These are phyloP conservation scores for Boletellus sp. DNA, from an alignment of 768 basidiomycete genomes.

Conservation along the genomic window DNA sequence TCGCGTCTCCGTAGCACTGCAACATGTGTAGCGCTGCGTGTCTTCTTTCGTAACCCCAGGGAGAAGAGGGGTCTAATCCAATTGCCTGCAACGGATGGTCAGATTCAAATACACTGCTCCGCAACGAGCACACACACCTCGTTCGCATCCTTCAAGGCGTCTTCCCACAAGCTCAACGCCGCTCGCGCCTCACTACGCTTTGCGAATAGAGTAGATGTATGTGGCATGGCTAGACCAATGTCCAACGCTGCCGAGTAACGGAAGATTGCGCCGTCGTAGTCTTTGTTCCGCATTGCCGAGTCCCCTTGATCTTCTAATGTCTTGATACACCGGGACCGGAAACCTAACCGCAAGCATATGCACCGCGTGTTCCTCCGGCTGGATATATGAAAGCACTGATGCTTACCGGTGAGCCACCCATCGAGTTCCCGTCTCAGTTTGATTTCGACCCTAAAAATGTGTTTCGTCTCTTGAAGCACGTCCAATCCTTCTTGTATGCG, in stretches of 20 bases:
- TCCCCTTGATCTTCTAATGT: constrained; percentile 11
- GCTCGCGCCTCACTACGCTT: constrained; percentile 14
- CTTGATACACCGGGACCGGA: constrained; percentile 5
- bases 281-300: background rate
- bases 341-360: background rate
- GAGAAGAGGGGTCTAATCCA: constrained; percentile 8
- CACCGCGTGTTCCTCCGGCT: background rate
- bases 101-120: no score
- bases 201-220: background rate
- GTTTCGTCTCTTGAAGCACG: constrained; percentile 2
- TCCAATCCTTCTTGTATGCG: background rate
- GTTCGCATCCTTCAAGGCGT: constrained; percentile 14
- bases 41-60: constrained; percentile 13
- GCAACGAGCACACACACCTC: constrained; percentile 5
- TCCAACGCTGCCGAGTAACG: constrained; percentile 14
- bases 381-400: background rate
- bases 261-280: constrained; percentile 3
- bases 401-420: constrained; percentile 12
- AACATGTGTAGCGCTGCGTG: constrained; percentile 12
- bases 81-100: no score
- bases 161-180: constrained; percentile 4
- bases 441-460: constrained; percentile 7
- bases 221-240: background rate
- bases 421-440: background rate
- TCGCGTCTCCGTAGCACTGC: constrained; percentile 10